phyloP scores from a whole-genome alignment of 2,329 filamentous ascomycete genomes.

The Ramichloridium luteum region DNA sequence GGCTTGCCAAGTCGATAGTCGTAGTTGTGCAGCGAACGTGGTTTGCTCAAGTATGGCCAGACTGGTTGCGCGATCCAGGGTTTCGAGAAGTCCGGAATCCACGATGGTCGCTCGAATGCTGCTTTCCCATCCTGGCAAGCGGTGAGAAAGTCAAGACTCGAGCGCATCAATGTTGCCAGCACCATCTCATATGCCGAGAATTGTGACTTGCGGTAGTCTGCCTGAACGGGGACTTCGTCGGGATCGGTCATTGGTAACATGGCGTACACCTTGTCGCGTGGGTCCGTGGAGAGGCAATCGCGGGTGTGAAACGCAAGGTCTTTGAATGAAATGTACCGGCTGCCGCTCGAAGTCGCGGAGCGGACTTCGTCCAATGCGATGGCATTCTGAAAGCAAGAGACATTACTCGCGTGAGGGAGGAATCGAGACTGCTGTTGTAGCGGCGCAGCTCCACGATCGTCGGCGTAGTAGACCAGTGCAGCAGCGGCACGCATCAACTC shows the following conservation, averaged over 20 bases:
- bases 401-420: neutral
- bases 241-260: constrained; percentile 1
- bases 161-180: neutral
- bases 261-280: constrained; percentile 3
- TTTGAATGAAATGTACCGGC: neutral
- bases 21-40: neutral
- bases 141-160: neutral
- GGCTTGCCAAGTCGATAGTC: neutral
- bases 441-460: neutral
- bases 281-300: constrained; percentile 1
- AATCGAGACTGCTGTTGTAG: neutral
- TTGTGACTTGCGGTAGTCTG: neutral
- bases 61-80: constrained; percentile 1
- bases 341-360: neutral
- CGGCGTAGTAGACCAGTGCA: neutral
- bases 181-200: neutral
- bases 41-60: neutral
- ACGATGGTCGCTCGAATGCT: neutral
- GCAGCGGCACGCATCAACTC: neutral
- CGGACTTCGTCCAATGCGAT: neutral
- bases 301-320: neutral
- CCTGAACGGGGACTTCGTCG: neutral
- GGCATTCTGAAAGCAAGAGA: neutral
- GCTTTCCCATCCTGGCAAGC: neutral
- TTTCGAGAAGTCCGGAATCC: neutral